Base-by-base conservation (phyloP, 495 filamentous ascomycete species). In the Articulospora tetracladia region DNA sequence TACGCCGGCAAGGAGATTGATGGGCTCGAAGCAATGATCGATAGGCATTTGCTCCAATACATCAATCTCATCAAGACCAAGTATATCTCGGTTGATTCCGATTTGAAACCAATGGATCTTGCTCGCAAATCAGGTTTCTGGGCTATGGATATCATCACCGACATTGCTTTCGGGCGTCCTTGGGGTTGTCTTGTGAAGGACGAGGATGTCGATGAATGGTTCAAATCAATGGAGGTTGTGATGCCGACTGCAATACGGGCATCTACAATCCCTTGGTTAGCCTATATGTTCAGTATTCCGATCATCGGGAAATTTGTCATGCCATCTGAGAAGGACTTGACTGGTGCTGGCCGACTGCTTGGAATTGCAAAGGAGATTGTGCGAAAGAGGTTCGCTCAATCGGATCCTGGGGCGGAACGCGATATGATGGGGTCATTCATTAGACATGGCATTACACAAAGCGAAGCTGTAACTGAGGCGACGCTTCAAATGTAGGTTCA, bases 321-420 rank as follows among this genome's bases (percentile, higher is more conserved):
- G 1, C 85, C 85, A 0, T 82, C 73, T 30, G 75, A 76, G 1
- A 76, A 77, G 7, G 83, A 87, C 54, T 65, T 80, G 61, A 74
- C 67, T 34, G 79, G 80, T 1, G 68, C 73, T 72, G 86, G 79
- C 64, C 77, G 60, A 69, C 76, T 78, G 56, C 80, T 70, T 74
- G 79, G 73, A 69, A 46, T 79, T 53, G 69, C 73, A n/a, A 72
- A 77, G 19, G 67, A 77, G 22, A 67, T 68, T 10, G 73, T 72
- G n/a, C 57, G 44, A 1, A 61, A 76, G 57, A 66, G 73, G 19
- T 77, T 71, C 50, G 44, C 51, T 3, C 10, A 34, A 22, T 50
- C 58, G 24, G 28, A 46, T 23, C 19, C 41, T 25, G 57, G 30
- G 11, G 62, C 68, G 25, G 28, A 63, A 19, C 46, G 27, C 17